Evolutionary conservation across 2,329 filamentous ascomycete genomes (phyloP).

Genomic region (Monilinia fructicola): DNA sequence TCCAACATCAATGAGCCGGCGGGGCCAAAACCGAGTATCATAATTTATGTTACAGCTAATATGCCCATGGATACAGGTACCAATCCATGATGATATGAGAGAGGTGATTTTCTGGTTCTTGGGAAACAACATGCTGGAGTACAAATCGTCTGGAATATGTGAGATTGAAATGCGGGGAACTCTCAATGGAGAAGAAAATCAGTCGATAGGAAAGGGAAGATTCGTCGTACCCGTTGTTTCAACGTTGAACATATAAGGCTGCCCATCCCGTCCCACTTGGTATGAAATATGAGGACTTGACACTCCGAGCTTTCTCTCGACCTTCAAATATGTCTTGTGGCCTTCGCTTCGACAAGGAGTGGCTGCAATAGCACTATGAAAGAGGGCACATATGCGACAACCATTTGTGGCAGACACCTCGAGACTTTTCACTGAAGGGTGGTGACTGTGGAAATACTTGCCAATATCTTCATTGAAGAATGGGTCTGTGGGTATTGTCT

Average conservation of each 20-base stretch:
- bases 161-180: background rate
- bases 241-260: constrained; percentile 20
- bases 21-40: constrained; percentile 25
- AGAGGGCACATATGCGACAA: constrained; percentile 23
- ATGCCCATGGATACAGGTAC: constrained; percentile 23
- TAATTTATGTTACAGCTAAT: constrained; percentile 24
- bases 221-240: constrained; percentile 25
- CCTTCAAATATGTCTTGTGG: constrained; percentile 18
- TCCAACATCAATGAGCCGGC: constrained; percentile 27
- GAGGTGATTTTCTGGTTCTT: constrained; percentile 15
- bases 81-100: constrained; percentile 26
- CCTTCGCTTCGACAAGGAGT: constrained; percentile 1
- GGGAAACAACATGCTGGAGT: constrained; percentile 22
- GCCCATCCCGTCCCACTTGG: constrained; percentile 21
- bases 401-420: constrained; percentile 20
- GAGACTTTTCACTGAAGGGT: constrained; percentile 23
- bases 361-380: constrained; percentile 17
- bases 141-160: constrained; percentile 18
- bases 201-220: background rate
- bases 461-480: background rate
- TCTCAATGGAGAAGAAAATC: background rate
- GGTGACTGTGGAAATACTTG: constrained; percentile 21
- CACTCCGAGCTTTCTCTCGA: background rate
- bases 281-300: constrained; percentile 20
- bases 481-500: constrained; percentile 5